phyloP scores from a whole-genome alignment of 768 basidiomycete species.

The Lactifluus hygrophoroides region DNA sequence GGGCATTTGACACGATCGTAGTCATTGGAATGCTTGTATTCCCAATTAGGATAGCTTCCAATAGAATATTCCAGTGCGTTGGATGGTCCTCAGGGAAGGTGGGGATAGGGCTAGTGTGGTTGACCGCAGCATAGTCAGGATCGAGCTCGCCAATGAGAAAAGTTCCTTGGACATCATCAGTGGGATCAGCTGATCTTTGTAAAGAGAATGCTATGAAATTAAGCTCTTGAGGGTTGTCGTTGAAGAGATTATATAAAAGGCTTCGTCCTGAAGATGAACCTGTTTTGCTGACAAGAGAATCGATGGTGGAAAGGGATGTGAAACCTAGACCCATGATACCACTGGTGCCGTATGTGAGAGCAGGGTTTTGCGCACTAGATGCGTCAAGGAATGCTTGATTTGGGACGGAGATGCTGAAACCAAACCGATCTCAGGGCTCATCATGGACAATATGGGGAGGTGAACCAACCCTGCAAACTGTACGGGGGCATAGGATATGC shows the following conservation, averaged over 20 bases:
- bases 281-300: constrained; percentile 48
- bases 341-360: constrained; percentile 57
- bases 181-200: constrained; percentile 46
- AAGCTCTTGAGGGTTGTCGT: constrained; percentile 55
- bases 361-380: constrained; percentile 57
- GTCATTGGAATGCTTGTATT: constrained; percentile 42
- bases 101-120: constrained; percentile 48
- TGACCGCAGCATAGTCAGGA: constrained; percentile 49
- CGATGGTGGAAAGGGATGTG: constrained; percentile 65
- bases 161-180: constrained; percentile 51
- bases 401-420: constrained; percentile 47
- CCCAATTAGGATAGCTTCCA: constrained; percentile 65
- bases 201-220: constrained; percentile 78
- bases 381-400: constrained; percentile 67
- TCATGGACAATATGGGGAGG: neutral
- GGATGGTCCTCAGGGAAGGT: constrained; percentile 66
- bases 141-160: constrained; percentile 73
- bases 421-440: neutral
- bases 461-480: constrained; percentile 59
- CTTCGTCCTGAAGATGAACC: constrained; percentile 54
- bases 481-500: constrained; percentile 51
- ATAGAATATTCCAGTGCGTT: constrained; percentile 64
- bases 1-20: constrained; percentile 47
- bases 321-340: constrained; percentile 78
- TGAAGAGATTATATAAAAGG: constrained; percentile 69